Base-by-base conservation (phyloP, 192 early-diverging fungal species). In the Backusella westeae region DNA sequence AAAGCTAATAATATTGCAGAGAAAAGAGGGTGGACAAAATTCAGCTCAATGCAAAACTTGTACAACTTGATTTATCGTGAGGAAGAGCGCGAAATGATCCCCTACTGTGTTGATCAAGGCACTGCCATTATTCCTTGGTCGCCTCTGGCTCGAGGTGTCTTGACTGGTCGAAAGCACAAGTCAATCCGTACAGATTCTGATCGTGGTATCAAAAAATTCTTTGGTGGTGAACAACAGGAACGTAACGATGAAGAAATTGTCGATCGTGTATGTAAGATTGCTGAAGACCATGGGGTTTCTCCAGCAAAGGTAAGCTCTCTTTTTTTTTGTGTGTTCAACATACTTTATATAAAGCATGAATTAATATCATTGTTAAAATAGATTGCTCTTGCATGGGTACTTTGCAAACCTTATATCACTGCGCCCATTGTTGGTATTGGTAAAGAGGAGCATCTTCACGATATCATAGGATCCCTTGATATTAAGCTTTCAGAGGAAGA, bases 61-160 rank as follows among this genome's bases (percentile, higher is more conserved):
- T 81, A 87, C 81, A 88, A 85, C 42, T 23, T 77, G 38, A 35
- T 75, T 1, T 80, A 80, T 74, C 87, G 88, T 67, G 88, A 89
- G 49, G 88, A 90, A 68, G 88, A 89, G 72, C 78, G 88, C 9
- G 88, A 89, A 52, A 90, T 86, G 82, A 78, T 80, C 44, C 87
- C 81, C 17, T 87, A 84, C 39, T 83, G 77, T 78, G 19, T 66
- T 36, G 80, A 86, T 72, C 52, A 75, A 29, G 84, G 84, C 0
- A 82, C 85, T 71, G 81, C 82, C 23, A 42, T 74, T 21, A 80
- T 86, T 21, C 82, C 83, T 26, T 90, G 81, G 85, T 85, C 87
- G 0, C 86, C 88, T 3, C 77, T 90, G 41, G 85, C 84, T 2
- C 73, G 80, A 34, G 88, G 88, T 6, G 9, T 83, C 14, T 75